Evolutionary conservation across 78 protist genomes (phyloP), one percentile per base, ranked within the genome.

Genomic region (Thecamonas trahens): DNA sequence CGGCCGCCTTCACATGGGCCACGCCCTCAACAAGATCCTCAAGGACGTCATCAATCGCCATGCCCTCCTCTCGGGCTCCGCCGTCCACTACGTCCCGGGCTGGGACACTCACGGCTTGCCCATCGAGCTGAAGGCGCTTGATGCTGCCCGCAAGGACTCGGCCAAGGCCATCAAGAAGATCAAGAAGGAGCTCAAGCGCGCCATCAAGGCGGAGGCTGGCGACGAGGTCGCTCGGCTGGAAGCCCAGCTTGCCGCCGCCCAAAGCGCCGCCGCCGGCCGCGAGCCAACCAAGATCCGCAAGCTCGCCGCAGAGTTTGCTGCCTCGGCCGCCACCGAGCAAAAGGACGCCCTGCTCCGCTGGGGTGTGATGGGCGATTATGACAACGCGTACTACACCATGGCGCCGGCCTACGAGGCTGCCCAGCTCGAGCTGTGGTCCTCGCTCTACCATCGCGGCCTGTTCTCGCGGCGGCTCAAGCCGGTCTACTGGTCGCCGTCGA

Each of bases 61-160:
- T 54, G 57, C 75, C 39, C 11, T 88, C 28, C 44, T 93, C n/a
- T 11, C 20, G 55, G 60, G 20, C 60, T 1, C 44, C 31, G 26
- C 2, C 2, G 26, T 3, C 67, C 28, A 3, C 58, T 79, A 14
- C 31, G 70, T 80, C 3, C 94, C 94, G 18, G 94, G 94, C 18
- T 89, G 94, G 94, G 97, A 93, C 64, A 90, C 95, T 72, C 97
- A 93, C 65, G 97, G 97, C n/a, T 71, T 93, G 42, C 97, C 97
- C 39, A 91, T 93, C 67, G 97, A 93, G 65, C 77, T 79, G 20
- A 79, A 88, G 72, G 96, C 82, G 26, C 62, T 79, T n/a, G 45
- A 79, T 14, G 32, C 15, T 7, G 34, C 5, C 35, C 28, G 17
- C 31, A 22, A 9, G 31, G 7, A 3, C 26, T 14, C 47, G 24